These are phyloP conservation scores for Alternaria sp. DNA, from an alignment of 2,329 filamentous ascomycete genomes.

Conservation along the genomic window DNA sequence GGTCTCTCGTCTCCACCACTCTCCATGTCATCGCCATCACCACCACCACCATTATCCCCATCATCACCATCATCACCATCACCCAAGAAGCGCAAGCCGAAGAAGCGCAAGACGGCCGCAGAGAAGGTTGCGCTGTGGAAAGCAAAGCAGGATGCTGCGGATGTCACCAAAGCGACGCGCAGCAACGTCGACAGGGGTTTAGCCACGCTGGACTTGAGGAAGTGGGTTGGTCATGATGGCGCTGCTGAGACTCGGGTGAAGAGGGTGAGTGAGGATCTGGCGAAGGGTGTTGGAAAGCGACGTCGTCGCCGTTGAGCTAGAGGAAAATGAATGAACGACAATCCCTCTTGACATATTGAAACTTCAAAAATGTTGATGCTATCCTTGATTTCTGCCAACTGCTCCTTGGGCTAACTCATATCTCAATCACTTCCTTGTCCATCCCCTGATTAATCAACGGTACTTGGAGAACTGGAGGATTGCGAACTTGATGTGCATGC, in stretches of 20 bases:
- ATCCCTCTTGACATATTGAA: not conserved
- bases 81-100: not conserved
- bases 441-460: accelerated
- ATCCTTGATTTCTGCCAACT: accelerated
- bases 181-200: not conserved
- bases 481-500: too few species aligned
- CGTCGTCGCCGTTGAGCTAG: not conserved
- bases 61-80: not conserved
- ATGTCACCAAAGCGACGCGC: not conserved
- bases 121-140: not conserved
- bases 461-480: too few species aligned
- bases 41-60: too few species aligned
- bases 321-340: not conserved
- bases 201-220: not conserved
- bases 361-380: not conserved
- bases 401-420: not conserved
- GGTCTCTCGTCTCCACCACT: not conserved
- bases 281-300: not conserved
- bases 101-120: not conserved
- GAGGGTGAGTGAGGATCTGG: not conserved
- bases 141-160: not conserved
- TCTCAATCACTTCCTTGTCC: not conserved
- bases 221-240: not conserved
- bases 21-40: not conserved
- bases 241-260: not conserved